Percentiles rank a stretch among this genome's conserved stretches.
These are phyloP conservation scores for Starmera stellimalicola DNA, from an alignment of 1,139 yeast species.

Conservation along the genomic window DNA sequence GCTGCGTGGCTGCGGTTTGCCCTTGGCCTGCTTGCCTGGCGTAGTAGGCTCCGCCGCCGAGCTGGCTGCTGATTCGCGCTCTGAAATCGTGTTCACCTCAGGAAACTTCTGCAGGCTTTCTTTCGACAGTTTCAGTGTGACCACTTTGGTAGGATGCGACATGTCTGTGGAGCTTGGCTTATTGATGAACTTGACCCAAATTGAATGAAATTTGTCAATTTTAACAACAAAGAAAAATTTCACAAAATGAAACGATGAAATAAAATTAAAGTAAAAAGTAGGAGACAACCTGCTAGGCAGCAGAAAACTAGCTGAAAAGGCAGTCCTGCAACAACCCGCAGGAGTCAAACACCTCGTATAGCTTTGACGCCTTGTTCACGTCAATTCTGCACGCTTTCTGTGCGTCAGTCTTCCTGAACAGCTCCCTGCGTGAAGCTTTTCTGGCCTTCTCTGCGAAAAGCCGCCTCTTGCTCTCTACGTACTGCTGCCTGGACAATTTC, in stretches of 20 bases:
- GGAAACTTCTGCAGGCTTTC: constrained; percentile 15
- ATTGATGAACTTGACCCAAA: not conserved
- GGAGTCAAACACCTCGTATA: constrained; percentile 14
- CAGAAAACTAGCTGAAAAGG: constrained; percentile 3
- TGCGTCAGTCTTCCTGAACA: constrained; percentile 19
- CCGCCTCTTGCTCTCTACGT: constrained; percentile 15
- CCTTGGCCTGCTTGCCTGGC: not conserved
- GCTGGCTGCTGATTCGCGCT: constrained; percentile 14
- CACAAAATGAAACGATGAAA: not conserved
- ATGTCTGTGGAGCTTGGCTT: not conserved
- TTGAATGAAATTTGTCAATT: not conserved
- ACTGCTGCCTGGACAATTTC: too few relatives aligned
- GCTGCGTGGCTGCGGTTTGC: not conserved
- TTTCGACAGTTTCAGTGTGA: constrained; percentile 20
- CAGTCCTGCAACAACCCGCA: constrained; percentile 14
- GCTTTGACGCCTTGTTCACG: constrained; percentile 18
- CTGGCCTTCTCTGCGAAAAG: constrained; percentile 20
- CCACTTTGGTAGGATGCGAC: constrained; percentile 14
- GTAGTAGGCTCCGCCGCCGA: not conserved
- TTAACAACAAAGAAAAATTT: not conserved
- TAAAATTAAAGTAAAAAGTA: not conserved
- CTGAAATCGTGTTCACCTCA: constrained; percentile 6
- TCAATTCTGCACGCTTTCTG: constrained; percentile 20
- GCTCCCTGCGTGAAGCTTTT: constrained; percentile 5
- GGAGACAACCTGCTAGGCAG: too few relatives aligned